Percentiles rank a stretch among this genome's conserved stretches.
Conservation (phyloP, 441 rosid species). For the Arabidopsis hybrid region DNA sequence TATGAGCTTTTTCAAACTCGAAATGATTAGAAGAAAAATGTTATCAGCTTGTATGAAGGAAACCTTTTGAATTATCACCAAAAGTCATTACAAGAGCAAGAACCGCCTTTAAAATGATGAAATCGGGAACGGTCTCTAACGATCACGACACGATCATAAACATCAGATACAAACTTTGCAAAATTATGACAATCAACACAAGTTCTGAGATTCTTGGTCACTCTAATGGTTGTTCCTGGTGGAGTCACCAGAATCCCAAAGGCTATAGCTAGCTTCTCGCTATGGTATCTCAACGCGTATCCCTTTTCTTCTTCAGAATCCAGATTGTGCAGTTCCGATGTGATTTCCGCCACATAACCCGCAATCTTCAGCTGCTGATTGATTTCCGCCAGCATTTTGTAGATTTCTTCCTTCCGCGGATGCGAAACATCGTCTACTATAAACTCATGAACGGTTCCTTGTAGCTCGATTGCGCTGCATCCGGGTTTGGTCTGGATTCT, state of each 20-base stretch:
- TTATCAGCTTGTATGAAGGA: constrained; percentile 1
- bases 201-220: constrained; percentile 78
- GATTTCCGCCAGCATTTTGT: constrained; percentile 66
- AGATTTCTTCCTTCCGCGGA: constrained; percentile 58
- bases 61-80: constrained; percentile 48
- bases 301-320: constrained; percentile 71
- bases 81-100: constrained; percentile 78
- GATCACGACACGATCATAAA: constrained; percentile 65
- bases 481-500: constrained; percentile 75
- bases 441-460: constrained; percentile 74
- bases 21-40: too few species aligned
- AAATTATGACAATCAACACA: constrained; percentile 85
- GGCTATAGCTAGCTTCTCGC: constrained; percentile 91
- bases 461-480: constrained; percentile 61
- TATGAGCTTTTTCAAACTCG: too few species aligned
- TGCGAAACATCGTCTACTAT: constrained; percentile 68
- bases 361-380: constrained; percentile 82
- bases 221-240: constrained; percentile 77
- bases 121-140: constrained; percentile 76
- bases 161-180: constrained; percentile 71
- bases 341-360: constrained; percentile 69
- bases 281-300: constrained; percentile 63
- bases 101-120: constrained; percentile 74
- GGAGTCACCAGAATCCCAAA: constrained; percentile 76
- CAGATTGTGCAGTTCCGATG: constrained; percentile 77